Evolutionary conservation across 2,329 filamentous ascomycete species (phyloP).

Genomic region (Sordariomycetes sp.): DNA sequence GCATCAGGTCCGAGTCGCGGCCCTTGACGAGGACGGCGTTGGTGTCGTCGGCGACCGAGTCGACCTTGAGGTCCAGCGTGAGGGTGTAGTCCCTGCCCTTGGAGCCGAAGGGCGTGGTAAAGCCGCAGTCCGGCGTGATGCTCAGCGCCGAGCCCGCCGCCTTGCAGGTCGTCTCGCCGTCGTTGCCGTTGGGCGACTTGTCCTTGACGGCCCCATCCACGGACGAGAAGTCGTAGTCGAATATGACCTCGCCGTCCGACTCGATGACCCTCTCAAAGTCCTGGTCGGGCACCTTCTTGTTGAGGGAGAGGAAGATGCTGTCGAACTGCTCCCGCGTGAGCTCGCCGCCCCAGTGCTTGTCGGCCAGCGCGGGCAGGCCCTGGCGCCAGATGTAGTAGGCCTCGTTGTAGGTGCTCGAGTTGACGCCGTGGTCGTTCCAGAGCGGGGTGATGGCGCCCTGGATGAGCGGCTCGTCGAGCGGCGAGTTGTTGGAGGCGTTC

Average conservation of each 20-base stretch:
- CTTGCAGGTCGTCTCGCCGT: constrained; percentile 25
- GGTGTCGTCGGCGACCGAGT: constrained; percentile 16
- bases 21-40: constrained; percentile 30
- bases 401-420: constrained; percentile 13
- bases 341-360: constrained; percentile 16
- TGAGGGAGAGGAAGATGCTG: constrained; percentile 7
- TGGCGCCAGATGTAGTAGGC: constrained; percentile 15
- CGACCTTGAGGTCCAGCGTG: constrained; percentile 26
- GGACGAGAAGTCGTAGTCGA: constrained; percentile 4
- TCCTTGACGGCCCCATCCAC: neutral
- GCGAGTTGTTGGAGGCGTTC: constrained; percentile 10
- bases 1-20: constrained; percentile 28
- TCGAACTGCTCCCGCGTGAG: constrained; percentile 7
- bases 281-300: constrained; percentile 10
- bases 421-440: constrained; percentile 15
- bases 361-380: constrained; percentile 13
- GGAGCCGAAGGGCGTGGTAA: constrained; percentile 34
- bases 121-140: constrained; percentile 24
- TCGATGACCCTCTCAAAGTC: constrained; percentile 11
- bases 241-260: constrained; percentile 8
- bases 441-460: constrained; percentile 12
- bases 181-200: constrained; percentile 8
- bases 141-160: constrained; percentile 14
- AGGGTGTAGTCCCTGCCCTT: constrained; percentile 49
- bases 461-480: constrained; percentile 7